Evolutionary conservation across 345 rosid species (phyloP).

Genomic region (Kernera saxatilis): DNA sequence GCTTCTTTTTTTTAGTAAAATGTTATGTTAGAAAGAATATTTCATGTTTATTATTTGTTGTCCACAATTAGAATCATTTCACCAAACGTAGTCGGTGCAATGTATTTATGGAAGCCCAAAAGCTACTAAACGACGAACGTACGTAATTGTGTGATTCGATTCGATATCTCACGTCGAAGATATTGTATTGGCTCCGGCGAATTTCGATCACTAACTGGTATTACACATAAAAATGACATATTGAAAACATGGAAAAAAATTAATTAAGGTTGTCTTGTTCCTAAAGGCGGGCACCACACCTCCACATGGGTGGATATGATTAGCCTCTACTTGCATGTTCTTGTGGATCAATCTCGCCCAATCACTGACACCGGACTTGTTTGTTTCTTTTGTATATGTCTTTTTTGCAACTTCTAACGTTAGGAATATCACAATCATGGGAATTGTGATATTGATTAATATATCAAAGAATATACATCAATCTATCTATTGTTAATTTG

Average conservation of each 20-base stretch:
- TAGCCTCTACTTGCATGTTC: background rate
- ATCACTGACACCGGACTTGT: background rate
- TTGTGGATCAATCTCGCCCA: background rate
- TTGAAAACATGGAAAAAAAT: background rate
- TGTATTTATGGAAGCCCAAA: background rate
- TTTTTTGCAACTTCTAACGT: background rate
- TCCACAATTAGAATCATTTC: background rate
- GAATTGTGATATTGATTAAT: too few species aligned
- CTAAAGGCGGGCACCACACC: background rate
- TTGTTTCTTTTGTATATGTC: background rate
- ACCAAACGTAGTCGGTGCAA: background rate
- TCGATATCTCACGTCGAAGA: background rate
- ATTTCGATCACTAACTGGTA: background rate
- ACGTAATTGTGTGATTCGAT: background rate
- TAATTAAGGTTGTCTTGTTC: background rate
- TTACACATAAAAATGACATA: background rate
- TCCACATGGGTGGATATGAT: constrained; percentile 8
- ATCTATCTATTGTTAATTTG: too few species aligned
- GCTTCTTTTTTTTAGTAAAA: too few species aligned
- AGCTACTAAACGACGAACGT: too few species aligned
- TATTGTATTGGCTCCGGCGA: background rate
- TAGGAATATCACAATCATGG: too few species aligned
- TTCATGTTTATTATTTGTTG: background rate
- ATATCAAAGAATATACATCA: too few species aligned
- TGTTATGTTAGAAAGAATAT: background rate